Conservation (phyloP, 169 alveolate species). For the Eimeria praecox region DNA sequence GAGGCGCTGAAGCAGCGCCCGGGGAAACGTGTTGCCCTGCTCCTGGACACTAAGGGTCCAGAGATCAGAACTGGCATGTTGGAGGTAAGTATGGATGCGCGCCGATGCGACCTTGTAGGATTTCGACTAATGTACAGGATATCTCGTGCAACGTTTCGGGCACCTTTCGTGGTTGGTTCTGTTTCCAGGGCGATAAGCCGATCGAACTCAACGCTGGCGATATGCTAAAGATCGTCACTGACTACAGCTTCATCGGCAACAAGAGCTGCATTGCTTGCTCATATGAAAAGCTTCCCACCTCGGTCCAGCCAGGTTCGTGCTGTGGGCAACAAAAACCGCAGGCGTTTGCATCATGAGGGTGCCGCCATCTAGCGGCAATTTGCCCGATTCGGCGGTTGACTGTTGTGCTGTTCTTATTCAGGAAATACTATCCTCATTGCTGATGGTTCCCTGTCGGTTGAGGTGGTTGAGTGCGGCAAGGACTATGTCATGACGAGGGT, state of each 20-base stretch:
- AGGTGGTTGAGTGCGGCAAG: conserved; percentile 89
- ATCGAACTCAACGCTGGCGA: conserved; percentile 95
- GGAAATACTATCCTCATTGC: conserved; percentile 96
- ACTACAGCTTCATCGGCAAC: conserved; percentile 96
- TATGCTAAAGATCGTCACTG: conserved; percentile 96
- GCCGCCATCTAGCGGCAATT: background rate
- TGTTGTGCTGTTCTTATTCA: background rate
- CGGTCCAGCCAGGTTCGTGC: conserved; percentile 94
- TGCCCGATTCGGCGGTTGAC: background rate
- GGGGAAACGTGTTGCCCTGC: conserved; percentile 94
- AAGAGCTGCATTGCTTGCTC: conserved; percentile 95
- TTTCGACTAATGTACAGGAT: background rate
- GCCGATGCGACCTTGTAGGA: background rate
- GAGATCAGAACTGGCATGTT: conserved; percentile 99
- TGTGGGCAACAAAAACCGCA: background rate
- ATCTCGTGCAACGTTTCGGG: background rate
- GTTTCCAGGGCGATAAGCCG: conserved; percentile 87
- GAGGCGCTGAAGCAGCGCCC: conserved; percentile 97
- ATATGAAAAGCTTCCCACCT: conserved; percentile 94
- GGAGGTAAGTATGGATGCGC: conserved; percentile 85
- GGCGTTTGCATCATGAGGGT: background rate
- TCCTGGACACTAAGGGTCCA: conserved; percentile 99
- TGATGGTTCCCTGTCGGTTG: conserved; percentile 97
- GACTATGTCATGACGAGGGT: conserved; percentile 94
- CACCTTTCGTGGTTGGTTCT: background rate